Base-by-base conservation (phyloP, 2,329 filamentous ascomycete genomes). In the Colletotrichum falcatum region DNA sequence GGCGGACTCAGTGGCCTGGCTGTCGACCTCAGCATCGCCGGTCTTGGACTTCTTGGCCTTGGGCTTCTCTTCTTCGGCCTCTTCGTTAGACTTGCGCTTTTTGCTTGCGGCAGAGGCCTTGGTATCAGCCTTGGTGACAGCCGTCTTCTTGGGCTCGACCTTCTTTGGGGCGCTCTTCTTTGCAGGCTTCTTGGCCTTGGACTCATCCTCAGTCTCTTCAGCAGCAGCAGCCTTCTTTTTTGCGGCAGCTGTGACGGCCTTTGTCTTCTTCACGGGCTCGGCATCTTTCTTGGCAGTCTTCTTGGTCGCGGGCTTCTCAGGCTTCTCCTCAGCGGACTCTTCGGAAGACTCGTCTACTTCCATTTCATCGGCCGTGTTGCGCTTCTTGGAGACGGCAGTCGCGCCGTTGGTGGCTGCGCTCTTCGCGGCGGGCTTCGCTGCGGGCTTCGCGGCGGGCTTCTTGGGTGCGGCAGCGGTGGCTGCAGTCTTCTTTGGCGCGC, bases 141-240 rank as follows among this genome's bases (percentile, higher is more conserved):
- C 20, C 88, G 88, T 71, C 87, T 73, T 73, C 60, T 61, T 61
- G 59, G 59, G 59, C n/a, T 61, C 59, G 23, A 44, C n/a, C 59
- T 61, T 61, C n/a, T 66, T 62, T 20, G 71, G 61, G 20, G 26
- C 35, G 3, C 28, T 23, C 87, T 73, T 73, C 60, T 85, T 76
- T 87, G 83, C 37, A 87, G 89, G 66, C 87, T 73, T 73, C 60
- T 76, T 76, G 23, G 73, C 39, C 72, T 74, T 66, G 56, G 71
- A 71, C 63, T 77, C 72, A 18, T 72, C 68, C 28, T 73, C 56
- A 20, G 63, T 63, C 62, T 71, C 77, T 58, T 71, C 77, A 87
- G 83, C 37, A 87, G 88, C 66, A 90, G 83, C 20, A 88, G 88
- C 71, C 87, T 72, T 72, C 67, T 44, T 74, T 64, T 51, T 74